These are phyloP conservation scores for Cercospora citrullina DNA, from an alignment of 2,329 filamentous ascomycete genomes.

Conservation along the genomic window DNA sequence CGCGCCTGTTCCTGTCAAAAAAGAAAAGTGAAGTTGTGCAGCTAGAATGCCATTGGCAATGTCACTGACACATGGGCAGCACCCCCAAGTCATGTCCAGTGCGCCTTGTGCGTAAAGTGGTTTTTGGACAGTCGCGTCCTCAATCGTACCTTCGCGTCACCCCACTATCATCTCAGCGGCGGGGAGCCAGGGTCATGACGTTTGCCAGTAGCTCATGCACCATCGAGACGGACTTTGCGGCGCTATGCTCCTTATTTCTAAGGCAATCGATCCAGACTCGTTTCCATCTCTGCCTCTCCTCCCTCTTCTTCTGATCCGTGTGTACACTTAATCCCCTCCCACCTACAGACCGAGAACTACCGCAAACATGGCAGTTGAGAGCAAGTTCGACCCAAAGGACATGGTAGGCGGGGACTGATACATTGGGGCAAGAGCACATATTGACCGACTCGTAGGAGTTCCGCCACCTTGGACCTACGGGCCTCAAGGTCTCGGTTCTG, in stretches of 20 bases:
- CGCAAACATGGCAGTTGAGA: constrained; percentile 42
- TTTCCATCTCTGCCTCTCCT: not conserved
- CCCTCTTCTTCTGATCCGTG: not conserved
- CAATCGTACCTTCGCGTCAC: not conserved
- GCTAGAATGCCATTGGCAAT: not conserved
- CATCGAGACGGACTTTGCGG: constrained; percentile 1
- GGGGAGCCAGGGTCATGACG: constrained; percentile 7
- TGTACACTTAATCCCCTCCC: not conserved
- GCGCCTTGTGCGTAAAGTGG: not conserved
- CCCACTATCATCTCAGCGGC: constrained; percentile 2
- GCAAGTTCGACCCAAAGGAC: constrained; percentile 53
- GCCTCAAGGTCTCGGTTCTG: constrained; percentile 54
- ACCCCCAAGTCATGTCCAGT: constrained; percentile 12
- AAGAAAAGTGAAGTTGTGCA: not conserved
- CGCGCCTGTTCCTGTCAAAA: not conserved
- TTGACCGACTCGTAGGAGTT: constrained; percentile 30
- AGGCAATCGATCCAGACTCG: not conserved
- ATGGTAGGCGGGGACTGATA: constrained; percentile 35
- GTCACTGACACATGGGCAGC: constrained; percentile 8
- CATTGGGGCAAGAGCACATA: not conserved
- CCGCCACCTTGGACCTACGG: constrained; percentile 49
- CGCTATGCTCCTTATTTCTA: constrained; percentile 13
- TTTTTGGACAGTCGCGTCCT: not conserved
- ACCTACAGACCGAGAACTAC: constrained; percentile 7
- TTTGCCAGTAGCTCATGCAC: not conserved